phyloP scores from a whole-genome alignment of 805 yeast species.

The Kuraishia ogatae region DNA sequence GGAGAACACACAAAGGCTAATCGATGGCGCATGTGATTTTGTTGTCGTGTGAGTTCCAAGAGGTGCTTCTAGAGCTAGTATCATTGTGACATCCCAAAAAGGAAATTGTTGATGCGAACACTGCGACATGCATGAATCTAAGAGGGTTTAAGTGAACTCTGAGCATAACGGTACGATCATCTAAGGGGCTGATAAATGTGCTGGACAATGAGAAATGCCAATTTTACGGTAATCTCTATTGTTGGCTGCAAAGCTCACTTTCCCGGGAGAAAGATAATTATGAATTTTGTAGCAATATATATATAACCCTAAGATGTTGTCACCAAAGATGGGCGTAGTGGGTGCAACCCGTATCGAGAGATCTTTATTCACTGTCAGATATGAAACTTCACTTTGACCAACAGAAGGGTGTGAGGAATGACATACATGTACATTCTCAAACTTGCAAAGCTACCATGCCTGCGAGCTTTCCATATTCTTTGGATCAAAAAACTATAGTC shows the following conservation, averaged over 20 bases:
- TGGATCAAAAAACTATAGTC: neutral
- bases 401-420: neutral
- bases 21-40: slow-evolving; percentile 1
- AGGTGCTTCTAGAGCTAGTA: neutral
- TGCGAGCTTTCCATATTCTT: neutral
- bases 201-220: neutral
- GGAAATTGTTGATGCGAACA: neutral
- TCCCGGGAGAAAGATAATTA: too few species aligned
- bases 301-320: too few species aligned
- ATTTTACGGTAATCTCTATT: too few species aligned
- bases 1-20: neutral
- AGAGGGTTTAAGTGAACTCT: neutral
- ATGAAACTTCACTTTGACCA: neutral
- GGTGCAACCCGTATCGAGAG: too few species aligned
- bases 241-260: neutral
- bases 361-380: neutral
- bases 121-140: neutral
- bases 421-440: neutral
- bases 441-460: neutral
- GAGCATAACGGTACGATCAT: neutral
- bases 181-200: neutral
- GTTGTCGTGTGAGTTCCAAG: neutral
- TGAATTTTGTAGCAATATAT: too few species aligned
- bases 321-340: too few species aligned
- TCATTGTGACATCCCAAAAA: neutral